Evolutionary conservation across 768 basidiomycete genomes (phyloP), one percentile per base, ranked within the genome.

Genomic region (Rhodotorula taiwanensis): DNA sequence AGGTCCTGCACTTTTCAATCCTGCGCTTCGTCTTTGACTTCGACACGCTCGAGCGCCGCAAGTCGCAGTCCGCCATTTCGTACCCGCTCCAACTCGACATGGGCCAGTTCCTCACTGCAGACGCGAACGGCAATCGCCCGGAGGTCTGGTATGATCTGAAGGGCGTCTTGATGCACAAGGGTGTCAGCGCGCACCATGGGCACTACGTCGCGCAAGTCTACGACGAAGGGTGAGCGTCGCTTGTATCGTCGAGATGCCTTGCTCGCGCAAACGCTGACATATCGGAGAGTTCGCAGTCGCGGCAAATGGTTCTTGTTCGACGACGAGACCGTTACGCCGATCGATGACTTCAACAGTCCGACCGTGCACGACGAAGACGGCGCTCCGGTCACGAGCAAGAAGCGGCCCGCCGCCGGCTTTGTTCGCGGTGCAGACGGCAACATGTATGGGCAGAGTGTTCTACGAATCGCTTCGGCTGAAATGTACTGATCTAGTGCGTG

Each of bases 21-120:
- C 81, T 94, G 59, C 88, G 94, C n/a, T 98, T 98, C 76, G 84
- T 89, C 33, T 98, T 87, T 71, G 89, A 93, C 76, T 69, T 85
- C 39, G 76, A 83, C 28, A 83, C 85, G 0, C 83, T 86, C 80
- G 84, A 86, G 70, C 83, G 94, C 66, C 88, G 85, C 76, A 98
- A 98, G 77, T 86, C 85, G 56, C 91, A 91, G 74, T 81, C 88
- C 63, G 76, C 79, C 36, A 83, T 97, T 47, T 78, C 80, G n/a
- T 97, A 90, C 75, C 91, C 92, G 0, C 78, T 78, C 25, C 74
- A 75, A 13, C 78, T 95, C 23, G 81, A 89, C 71, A 89, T 98
- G 88, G 78, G 76, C 53, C 79, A 73, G 33, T 91, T 84, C 72
- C 67, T 89, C 20, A 54, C 64, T 18, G 36, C 14, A 15, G 43